A percentile compares a stretch with the other conserved stretches of the same genome.
phyloP scores from a whole-genome alignment of 2,329 filamentous ascomycete species.

The Hirsutella thompsonii region DNA sequence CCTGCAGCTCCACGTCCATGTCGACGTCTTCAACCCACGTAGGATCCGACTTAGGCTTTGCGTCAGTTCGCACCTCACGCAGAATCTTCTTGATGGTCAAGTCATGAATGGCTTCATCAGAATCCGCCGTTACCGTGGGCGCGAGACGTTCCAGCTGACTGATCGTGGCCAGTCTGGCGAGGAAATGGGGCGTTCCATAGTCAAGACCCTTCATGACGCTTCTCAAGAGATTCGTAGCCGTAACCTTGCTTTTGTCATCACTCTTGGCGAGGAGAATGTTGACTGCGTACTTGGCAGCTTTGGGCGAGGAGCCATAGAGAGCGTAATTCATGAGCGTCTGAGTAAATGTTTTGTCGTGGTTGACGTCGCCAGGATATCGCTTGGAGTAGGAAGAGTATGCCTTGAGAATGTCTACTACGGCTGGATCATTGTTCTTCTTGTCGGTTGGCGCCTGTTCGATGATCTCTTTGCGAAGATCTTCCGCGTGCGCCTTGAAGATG shows the following conservation, averaged over 20 bases:
- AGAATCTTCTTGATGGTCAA: slow-evolving; percentile 67
- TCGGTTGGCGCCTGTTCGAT: slow-evolving; percentile 66
- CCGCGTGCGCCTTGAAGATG: slow-evolving; percentile 84
- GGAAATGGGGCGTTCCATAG: slow-evolving; percentile 60
- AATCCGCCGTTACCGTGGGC: slow-evolving; percentile 58
- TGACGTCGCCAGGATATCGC: slow-evolving; percentile 74
- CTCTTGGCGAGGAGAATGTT: slow-evolving; percentile 71
- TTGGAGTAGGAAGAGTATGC: slow-evolving; percentile 86
- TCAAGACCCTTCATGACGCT: slow-evolving; percentile 63
- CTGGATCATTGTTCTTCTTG: slow-evolving; percentile 52
- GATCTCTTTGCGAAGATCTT: slow-evolving; percentile 79
- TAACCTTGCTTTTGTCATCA: slow-evolving; percentile 64
- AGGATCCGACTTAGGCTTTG: slow-evolving; percentile 38
- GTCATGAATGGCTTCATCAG: slow-evolving; percentile 64
- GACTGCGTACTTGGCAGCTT: slow-evolving; percentile 85
- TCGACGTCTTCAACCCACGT: slow-evolving; percentile 56
- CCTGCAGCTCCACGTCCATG: slow-evolving; percentile 67
- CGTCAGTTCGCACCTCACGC: slow-evolving; percentile 53
- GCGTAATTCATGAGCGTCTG: slow-evolving; percentile 76
- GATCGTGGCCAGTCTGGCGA: slow-evolving; percentile 60
- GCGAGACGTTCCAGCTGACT: slow-evolving; percentile 66
- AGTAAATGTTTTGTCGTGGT: slow-evolving; percentile 66
- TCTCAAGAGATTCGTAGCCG: slow-evolving; percentile 69
- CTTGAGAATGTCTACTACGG: slow-evolving; percentile 81
- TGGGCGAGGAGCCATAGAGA: slow-evolving; percentile 65